These are phyloP conservation scores for Lathyrus sativus DNA, from an alignment of 306 rosid species.

Conservation along the genomic window DNA sequence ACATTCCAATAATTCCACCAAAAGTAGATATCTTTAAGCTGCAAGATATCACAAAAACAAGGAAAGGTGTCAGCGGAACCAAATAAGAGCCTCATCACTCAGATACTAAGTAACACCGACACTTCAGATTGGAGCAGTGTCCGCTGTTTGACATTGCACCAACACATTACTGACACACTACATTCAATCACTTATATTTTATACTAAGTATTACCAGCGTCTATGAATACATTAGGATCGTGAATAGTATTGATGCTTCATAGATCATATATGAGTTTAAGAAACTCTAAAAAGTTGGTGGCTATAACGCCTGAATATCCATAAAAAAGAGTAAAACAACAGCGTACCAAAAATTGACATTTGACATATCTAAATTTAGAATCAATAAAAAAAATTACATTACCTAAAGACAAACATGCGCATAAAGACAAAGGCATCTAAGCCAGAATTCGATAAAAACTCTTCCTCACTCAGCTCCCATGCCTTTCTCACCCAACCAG, in stretches of 20 bases:
- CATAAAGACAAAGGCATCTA: slow-evolving; percentile 78
- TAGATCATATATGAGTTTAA: too few species aligned
- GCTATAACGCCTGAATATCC: too few species aligned
- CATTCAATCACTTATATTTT: not conserved
- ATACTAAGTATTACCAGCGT: not conserved
- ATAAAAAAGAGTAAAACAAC: too few species aligned
- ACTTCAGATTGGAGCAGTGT: not conserved
- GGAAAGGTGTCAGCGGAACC: slow-evolving; percentile 31
- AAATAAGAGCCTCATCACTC: slow-evolving; percentile 32
- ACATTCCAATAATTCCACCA: slow-evolving; percentile 66
- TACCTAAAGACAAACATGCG: slow-evolving; percentile 82
- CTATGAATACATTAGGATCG: too few species aligned
- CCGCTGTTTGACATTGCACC: not conserved
- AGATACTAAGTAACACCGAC: not conserved
- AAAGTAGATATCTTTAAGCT: slow-evolving; percentile 69
- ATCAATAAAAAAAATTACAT: not conserved
- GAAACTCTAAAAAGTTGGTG: not conserved
- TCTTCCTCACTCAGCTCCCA: slow-evolving; percentile 76
- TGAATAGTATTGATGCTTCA: not conserved
- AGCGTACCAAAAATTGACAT: too few species aligned
- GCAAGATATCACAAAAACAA: slow-evolving; percentile 28
- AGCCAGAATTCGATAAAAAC: slow-evolving; percentile 55
- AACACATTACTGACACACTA: not conserved
- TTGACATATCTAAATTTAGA: not conserved
- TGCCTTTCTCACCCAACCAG: slow-evolving; percentile 79